A percentile compares a stretch with the other conserved stretches of the same genome.
phyloP scores from a whole-genome alignment of 495 filamentous ascomycete species.

The Penicillium flavigenum region DNA sequence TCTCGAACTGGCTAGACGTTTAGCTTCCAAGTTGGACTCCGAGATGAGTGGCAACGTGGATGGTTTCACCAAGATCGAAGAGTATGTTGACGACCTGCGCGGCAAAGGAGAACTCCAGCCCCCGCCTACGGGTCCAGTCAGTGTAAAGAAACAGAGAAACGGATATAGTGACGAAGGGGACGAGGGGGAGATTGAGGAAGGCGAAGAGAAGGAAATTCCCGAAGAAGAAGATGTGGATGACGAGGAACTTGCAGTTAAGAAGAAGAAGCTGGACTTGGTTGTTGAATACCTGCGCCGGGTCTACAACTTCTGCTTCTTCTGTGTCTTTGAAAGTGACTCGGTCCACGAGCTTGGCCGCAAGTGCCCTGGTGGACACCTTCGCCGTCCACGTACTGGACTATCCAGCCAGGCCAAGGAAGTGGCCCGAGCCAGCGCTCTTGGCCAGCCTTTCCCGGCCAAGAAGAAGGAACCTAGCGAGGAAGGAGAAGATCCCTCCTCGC shows the following conservation, averaged over 20 bases:
- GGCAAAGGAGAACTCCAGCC: slow-evolving; percentile 72
- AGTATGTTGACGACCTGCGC: slow-evolving; percentile 77
- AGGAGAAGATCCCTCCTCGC: slow-evolving; percentile 59
- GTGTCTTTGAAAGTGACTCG: slow-evolving; percentile 96
- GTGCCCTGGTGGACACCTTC: slow-evolving; percentile 93
- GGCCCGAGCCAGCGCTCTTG: slow-evolving; percentile 76
- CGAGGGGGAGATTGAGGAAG: slow-evolving; percentile 68
- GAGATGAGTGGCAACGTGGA: slow-evolving; percentile 68
- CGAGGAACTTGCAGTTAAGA: slow-evolving; percentile 83
- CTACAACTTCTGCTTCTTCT: slow-evolving; percentile 99
- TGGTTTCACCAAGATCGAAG: slow-evolving; percentile 75
- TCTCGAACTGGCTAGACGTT: slow-evolving; percentile 69
- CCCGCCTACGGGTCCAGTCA: slow-evolving; percentile 55
- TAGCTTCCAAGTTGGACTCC: slow-evolving; percentile 75
- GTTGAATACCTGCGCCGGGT: slow-evolving; percentile 96
- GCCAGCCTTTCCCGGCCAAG: slow-evolving; percentile 76
- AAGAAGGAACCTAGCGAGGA: slow-evolving; percentile 68
- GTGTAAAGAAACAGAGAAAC: slow-evolving; percentile 61
- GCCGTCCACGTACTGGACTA: slow-evolving; percentile 79
- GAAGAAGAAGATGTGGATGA: slow-evolving; percentile 85
- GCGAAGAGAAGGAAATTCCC: slow-evolving; percentile 69
- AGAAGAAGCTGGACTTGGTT: slow-evolving; percentile 93
- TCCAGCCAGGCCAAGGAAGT: slow-evolving; percentile 79
- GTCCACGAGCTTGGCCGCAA: slow-evolving; percentile 94
- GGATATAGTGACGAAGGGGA: slow-evolving; percentile 65